Evolutionary conservation across 192 early-diverging fungal genomes (phyloP).

Genomic region (Piromyces sp.): DNA sequence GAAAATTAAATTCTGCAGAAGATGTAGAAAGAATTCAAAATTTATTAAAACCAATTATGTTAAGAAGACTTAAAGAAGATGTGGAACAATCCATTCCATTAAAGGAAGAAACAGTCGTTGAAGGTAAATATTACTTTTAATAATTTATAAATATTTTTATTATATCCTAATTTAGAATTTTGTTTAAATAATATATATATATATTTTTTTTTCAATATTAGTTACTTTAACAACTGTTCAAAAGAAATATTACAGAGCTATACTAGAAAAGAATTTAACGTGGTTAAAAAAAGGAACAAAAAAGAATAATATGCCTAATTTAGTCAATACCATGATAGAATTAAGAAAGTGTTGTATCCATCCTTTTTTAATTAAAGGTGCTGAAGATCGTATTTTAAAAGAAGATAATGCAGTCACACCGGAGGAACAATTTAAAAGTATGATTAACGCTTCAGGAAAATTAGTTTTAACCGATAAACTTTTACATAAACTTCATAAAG

Average conservation of each 20-base stretch:
- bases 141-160: too few species aligned
- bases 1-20: slow-evolving; percentile 40
- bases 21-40: slow-evolving; percentile 63
- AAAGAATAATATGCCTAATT: slow-evolving; percentile 47
- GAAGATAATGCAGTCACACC: slow-evolving; percentile 35
- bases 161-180: too few species aligned
- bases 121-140: too few species aligned
- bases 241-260: slow-evolving; percentile 71
- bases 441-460: slow-evolving; percentile 66
- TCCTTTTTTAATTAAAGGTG: slow-evolving; percentile 61
- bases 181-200: too few species aligned
- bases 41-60: slow-evolving; percentile 66
- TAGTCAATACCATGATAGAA: slow-evolving; percentile 78
- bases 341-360: slow-evolving; percentile 80
- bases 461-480: slow-evolving; percentile 71
- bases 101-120: slow-evolving; percentile 80
- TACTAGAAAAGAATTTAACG: slow-evolving; percentile 62
- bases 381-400: slow-evolving; percentile 55
- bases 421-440: slow-evolving; percentile 45
- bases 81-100: slow-evolving; percentile 74
- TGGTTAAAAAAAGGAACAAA: slow-evolving; percentile 57
- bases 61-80: slow-evolving; percentile 74
- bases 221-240: slow-evolving; percentile 49
- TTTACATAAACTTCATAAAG: slow-evolving; percentile 46
- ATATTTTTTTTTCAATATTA: background rate